These are phyloP conservation scores for Trametes polyzona DNA, from an alignment of 1,284 basidiomycete species.

Conservation along the genomic window DNA sequence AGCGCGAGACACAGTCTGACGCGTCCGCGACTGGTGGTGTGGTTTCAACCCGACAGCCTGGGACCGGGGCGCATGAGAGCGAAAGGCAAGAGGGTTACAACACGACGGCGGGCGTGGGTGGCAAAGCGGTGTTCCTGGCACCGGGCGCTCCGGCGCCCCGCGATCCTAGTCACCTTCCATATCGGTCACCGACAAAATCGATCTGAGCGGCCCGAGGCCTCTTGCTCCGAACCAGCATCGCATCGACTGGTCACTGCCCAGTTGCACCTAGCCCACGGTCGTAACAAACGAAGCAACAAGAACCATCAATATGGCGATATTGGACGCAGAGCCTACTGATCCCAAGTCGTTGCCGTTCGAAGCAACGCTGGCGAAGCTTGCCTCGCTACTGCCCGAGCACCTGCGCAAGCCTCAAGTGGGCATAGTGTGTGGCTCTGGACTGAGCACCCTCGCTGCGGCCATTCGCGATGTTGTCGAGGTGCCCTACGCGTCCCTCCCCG, in stretches of 20 bases:
- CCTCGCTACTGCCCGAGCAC: slow-evolving; percentile 41
- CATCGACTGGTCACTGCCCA: not conserved
- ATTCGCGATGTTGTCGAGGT: slow-evolving; percentile 59
- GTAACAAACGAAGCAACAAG: too few relatives aligned
- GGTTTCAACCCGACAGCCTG: not conserved
- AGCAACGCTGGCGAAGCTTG: slow-evolving; percentile 44
- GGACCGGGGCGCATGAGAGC: not conserved
- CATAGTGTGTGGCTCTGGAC: slow-evolving; percentile 79
- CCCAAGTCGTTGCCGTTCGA: slow-evolving; percentile 35
- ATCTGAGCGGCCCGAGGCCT: not conserved
- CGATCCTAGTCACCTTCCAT: not conserved
- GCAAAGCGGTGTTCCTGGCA: not conserved
- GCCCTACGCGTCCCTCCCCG: slow-evolving; percentile 63
- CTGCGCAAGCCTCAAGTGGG: slow-evolving; percentile 67
- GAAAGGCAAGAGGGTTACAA: not conserved
- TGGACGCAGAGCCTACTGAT: slow-evolving; percentile 9
- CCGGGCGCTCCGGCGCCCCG: not conserved
- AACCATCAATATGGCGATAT: slow-evolving; percentile 2
- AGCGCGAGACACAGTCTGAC: too few relatives aligned
- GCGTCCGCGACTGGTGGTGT: not conserved
- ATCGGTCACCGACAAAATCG: not conserved
- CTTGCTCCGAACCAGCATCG: not conserved
- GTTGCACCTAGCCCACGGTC: too few relatives aligned
- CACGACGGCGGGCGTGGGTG: not conserved
- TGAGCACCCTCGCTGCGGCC: slow-evolving; percentile 65